Percentiles rank a stretch among this genome's conserved stretches.
Conservation (phyloP, 805 yeast species). For the Wickerhamiella shivajii region DNA sequence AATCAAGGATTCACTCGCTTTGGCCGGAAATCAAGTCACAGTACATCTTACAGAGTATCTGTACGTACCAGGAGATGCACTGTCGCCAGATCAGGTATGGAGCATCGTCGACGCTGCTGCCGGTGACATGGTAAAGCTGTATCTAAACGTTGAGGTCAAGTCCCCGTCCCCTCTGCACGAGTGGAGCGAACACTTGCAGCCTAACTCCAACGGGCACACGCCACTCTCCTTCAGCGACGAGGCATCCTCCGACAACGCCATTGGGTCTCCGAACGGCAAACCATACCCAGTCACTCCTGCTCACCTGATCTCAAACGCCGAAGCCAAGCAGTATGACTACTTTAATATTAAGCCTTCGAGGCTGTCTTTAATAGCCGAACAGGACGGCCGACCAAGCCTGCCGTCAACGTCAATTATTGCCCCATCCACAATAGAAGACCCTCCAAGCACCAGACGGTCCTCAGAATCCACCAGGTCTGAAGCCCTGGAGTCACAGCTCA, state of each 20-base stretch:
- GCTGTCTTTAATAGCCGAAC: slow-evolving; percentile 3
- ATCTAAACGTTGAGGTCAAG: slow-evolving; percentile 10
- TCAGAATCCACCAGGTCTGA: too few relatives aligned
- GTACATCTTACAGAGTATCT: slow-evolving; percentile 60
- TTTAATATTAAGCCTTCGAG: slow-evolving; percentile 6
- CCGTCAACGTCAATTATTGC: too few relatives aligned
- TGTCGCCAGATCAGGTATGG: slow-evolving; percentile 20
- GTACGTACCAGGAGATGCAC: slow-evolving; percentile 27
- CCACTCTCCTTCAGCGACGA: slow-evolving; percentile 15
- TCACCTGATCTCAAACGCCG: slow-evolving; percentile 5
- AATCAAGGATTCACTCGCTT: too few relatives aligned
- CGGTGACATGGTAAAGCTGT: slow-evolving; percentile 19
- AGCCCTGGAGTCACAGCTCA: too few relatives aligned
- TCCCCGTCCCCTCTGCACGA: slow-evolving; percentile 14
- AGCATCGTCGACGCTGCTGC: slow-evolving; percentile 17
- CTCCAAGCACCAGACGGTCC: too few relatives aligned
- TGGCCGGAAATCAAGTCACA: too few relatives aligned
- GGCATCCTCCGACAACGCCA: slow-evolving; percentile 6
- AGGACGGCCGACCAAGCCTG: too few relatives aligned
- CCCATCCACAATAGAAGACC: too few relatives aligned
- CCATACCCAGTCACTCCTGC: slow-evolving; percentile 10
- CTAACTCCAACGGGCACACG: too few relatives aligned
- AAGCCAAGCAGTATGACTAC: slow-evolving; percentile 6
- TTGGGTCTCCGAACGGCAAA: too few relatives aligned
- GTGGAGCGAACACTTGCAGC: too few relatives aligned